Evolutionary conservation across 441 rosid species (phyloP).

Genomic region (Breynia disticha): DNA sequence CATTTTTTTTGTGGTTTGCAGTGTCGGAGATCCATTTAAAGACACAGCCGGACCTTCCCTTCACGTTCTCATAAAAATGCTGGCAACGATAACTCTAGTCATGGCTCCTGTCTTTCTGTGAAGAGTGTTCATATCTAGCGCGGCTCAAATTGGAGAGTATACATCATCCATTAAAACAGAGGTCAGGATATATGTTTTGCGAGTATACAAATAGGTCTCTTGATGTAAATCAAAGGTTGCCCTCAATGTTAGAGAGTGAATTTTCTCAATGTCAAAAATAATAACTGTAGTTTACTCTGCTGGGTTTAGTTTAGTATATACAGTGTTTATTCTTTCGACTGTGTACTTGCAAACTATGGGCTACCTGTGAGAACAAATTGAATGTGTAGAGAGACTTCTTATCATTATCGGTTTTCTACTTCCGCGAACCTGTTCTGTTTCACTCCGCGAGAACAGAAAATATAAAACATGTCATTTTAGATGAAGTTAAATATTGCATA

Average conservation of each 20-base stretch:
- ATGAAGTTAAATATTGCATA: too few relatives aligned
- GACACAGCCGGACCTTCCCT: conserved; percentile 97
- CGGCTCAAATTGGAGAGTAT: conserved; percentile 8
- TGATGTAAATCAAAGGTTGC: conserved; percentile 26
- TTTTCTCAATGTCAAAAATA: too few relatives aligned
- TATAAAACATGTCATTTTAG: too few relatives aligned
- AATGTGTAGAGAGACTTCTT: too few relatives aligned
- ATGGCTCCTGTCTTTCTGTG: conserved; percentile 62
- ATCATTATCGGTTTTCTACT: too few relatives aligned
- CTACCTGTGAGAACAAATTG: too few relatives aligned
- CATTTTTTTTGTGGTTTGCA: conserved; percentile 25
- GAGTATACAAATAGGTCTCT: conserved; percentile 18
- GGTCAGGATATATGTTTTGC: conserved; percentile 9
- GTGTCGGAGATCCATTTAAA: conserved; percentile 98
- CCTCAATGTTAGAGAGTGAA: conserved; percentile 1
- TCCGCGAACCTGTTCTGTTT: too few relatives aligned
- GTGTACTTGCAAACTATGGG: too few relatives aligned
- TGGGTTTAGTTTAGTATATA: too few relatives aligned
- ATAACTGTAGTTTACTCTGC: too few relatives aligned
- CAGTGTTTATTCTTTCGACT: too few relatives aligned
- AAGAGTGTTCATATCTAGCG: conserved; percentile 19
- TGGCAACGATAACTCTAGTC: conserved; percentile 89
- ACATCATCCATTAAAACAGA: conserved; percentile 14
- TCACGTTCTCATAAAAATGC: conserved; percentile 92
- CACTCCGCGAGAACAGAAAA: too few relatives aligned